phyloP scores from a whole-genome alignment of 176 grass and related monocot genomes.

The Ananas comosus region DNA sequence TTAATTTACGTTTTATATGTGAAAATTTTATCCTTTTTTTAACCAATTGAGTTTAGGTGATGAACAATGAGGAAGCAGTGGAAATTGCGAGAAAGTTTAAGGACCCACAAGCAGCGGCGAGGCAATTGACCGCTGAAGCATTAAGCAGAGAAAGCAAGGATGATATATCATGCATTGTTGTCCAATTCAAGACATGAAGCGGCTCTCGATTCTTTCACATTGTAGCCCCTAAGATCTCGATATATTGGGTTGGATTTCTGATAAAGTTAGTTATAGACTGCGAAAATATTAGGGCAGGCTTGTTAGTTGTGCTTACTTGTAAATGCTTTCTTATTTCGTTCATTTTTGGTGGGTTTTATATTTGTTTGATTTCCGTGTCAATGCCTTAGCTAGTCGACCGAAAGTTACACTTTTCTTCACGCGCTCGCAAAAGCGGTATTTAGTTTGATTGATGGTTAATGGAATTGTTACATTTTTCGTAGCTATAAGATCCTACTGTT shows the following conservation, averaged over 20 bases:
- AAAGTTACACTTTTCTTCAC: not conserved
- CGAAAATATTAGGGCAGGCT: not conserved
- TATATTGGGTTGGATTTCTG: not conserved
- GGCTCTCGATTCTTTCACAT: not conserved
- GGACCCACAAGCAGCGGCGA: slow-evolving; percentile 61
- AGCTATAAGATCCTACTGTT: too few relatives aligned
- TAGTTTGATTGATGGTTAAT: too few relatives aligned
- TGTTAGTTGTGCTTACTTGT: not conserved
- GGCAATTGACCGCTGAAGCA: slow-evolving; percentile 45
- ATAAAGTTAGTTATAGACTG: not conserved
- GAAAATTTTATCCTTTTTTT: not conserved
- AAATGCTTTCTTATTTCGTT: not conserved
- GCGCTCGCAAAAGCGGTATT: too few relatives aligned
- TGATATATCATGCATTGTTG: slow-evolving; percentile 81
- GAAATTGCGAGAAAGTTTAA: slow-evolving; percentile 63
- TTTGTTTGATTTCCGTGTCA: not conserved
- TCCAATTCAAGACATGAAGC: slow-evolving; percentile 55
- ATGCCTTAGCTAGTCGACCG: not conserved
- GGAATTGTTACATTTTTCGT: too few relatives aligned
- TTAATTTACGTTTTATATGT: not conserved
- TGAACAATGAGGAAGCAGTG: slow-evolving; percentile 55
- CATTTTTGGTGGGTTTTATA: not conserved
- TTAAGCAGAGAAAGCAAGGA: slow-evolving; percentile 71
- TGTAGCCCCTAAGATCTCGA: not conserved
- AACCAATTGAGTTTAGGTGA: slow-evolving; percentile 32